A percentile compares a stretch with the other conserved stretches of the same genome.
phyloP scores from a whole-genome alignment of 1,284 basidiomycete genomes.

The Ceratobasidium sp. region DNA sequence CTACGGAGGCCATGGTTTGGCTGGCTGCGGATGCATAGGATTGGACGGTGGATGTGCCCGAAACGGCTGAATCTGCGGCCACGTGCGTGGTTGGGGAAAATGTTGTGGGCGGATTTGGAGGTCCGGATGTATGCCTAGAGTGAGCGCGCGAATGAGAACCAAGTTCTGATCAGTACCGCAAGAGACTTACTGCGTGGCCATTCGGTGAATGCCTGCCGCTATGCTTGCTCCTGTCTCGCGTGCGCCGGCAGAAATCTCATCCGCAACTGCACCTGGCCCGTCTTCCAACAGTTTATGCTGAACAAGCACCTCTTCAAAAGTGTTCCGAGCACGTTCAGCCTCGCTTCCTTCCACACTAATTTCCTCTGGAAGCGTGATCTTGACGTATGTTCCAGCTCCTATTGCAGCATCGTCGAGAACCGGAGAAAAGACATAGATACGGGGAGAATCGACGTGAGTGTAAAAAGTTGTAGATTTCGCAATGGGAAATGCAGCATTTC shows the following conservation, averaged over 20 bases:
- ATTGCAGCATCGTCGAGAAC: slow-evolving; percentile 14
- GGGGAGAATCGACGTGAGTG: slow-evolving; percentile 15
- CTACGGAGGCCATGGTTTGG: slow-evolving; percentile 27
- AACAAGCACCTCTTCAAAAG: slow-evolving; percentile 22
- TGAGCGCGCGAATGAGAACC: background rate
- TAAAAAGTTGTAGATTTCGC: slow-evolving; percentile 22
- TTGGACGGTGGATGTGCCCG: slow-evolving; percentile 9
- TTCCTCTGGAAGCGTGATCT: slow-evolving; percentile 23
- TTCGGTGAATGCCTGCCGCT: background rate
- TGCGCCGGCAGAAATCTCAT: slow-evolving; percentile 13
- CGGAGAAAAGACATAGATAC: slow-evolving; percentile 29
- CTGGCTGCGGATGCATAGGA: slow-evolving; percentile 19
- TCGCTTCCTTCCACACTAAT: slow-evolving; percentile 14
- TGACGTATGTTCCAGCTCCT: slow-evolving; percentile 26
- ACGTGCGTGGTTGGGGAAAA: slow-evolving; percentile 20
- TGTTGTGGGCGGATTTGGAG: slow-evolving; percentile 12
- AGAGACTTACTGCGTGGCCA: background rate
- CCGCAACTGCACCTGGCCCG: slow-evolving; percentile 1
- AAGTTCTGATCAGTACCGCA: background rate
- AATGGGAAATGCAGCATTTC: slow-evolving; percentile 30
- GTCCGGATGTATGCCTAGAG: slow-evolving; percentile 3
- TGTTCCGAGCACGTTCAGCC: background rate
- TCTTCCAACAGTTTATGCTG: slow-evolving; percentile 31
- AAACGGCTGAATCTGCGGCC: slow-evolving; percentile 26
- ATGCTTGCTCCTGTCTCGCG: slow-evolving; percentile 2